phyloP scores from a whole-genome alignment of 176 grass and related monocot species.

The Aegilops longissima region DNA sequence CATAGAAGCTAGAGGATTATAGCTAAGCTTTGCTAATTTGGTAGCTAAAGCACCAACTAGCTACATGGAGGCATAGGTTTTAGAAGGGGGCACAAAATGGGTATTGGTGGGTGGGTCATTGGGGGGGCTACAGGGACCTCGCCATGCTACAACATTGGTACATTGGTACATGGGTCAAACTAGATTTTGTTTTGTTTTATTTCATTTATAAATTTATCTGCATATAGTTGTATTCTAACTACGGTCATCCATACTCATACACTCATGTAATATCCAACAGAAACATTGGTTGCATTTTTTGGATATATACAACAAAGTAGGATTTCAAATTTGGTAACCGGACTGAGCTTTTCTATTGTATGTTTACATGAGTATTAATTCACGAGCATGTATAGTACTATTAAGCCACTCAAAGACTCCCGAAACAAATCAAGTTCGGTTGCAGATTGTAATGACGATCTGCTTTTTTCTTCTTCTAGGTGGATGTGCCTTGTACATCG shows the following conservation, averaged over 20 bases:
- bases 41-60: not conserved
- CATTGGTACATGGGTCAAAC: too few relatives aligned
- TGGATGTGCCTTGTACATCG: constrained; percentile 47
- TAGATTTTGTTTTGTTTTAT: not conserved
- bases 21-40: not conserved
- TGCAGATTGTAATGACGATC: not conserved
- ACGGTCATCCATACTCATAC: not conserved
- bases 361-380: not conserved
- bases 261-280: not conserved
- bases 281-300: not conserved
- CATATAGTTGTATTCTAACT: not conserved
- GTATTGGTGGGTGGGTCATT: not conserved
- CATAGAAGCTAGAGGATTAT: too few relatives aligned
- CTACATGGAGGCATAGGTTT: not conserved
- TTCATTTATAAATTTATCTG: not conserved
- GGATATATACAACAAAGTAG: not conserved
- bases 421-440: too few relatives aligned
- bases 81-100: not conserved
- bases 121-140: too few relatives aligned
- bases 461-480: constrained; percentile 14
- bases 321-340: not conserved
- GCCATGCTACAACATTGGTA: not conserved
- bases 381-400: not conserved
- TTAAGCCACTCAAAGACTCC: not conserved
- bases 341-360: not conserved